These are phyloP conservation scores for Limnomonas spitsbergensis DNA, from an alignment of 139 green algal genomes.

Conservation along the genomic window DNA sequence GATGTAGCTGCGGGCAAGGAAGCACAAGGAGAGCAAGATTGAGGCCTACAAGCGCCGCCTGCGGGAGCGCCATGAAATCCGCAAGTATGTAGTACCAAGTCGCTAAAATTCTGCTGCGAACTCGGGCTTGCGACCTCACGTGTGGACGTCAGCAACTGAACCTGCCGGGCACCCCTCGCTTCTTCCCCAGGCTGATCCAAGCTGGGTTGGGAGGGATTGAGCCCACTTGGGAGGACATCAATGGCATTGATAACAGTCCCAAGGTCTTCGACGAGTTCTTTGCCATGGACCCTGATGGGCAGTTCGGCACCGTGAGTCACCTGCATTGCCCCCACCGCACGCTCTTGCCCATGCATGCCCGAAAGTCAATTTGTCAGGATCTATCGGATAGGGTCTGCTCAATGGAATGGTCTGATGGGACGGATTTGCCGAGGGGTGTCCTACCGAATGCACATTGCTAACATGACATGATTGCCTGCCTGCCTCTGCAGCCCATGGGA, in stretches of 20 bases:
- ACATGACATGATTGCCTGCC: too few species aligned
- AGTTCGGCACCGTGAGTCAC: constrained; percentile 5
- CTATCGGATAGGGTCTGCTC: too few species aligned
- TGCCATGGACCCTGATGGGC: constrained; percentile 8
- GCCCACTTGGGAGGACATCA: constrained; percentile 18
- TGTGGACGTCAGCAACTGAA: too few species aligned
- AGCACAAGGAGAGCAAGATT: constrained; percentile 53
- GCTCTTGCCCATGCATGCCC: too few species aligned
- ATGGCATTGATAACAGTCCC: constrained; percentile 1
- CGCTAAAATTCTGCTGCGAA: neutral
- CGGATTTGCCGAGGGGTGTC: too few species aligned
- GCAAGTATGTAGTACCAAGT: constrained; percentile 52
- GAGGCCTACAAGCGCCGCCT: constrained; percentile 53
- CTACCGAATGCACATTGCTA: too few species aligned
- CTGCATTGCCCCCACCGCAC: neutral
- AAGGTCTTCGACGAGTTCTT: constrained; percentile 22
- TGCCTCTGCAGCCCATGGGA: neutral
- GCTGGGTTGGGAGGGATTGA: constrained; percentile 8
- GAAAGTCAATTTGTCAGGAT: too few species aligned
- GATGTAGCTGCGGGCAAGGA: constrained; percentile 38
- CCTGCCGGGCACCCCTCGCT: too few species aligned
- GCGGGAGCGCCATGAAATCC: constrained; percentile 39
- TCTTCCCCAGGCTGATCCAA: neutral
- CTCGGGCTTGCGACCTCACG: neutral
- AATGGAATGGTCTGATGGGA: too few species aligned